Evolutionary conservation across 805 yeast genomes (phyloP).

Genomic region (Brettanomyces naardenensis): DNA sequence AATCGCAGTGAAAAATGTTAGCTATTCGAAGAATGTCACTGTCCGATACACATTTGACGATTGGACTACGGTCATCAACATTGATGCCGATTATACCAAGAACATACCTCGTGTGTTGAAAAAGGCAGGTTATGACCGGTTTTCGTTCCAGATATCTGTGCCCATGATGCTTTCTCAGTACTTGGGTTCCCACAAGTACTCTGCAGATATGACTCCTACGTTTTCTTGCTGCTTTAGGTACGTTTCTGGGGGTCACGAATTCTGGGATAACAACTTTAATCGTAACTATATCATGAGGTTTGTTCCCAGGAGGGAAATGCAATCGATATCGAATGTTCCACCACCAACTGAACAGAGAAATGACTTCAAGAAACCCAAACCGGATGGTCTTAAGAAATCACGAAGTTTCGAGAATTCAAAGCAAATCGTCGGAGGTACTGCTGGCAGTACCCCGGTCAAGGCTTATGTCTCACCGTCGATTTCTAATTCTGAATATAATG

Average conservation of each 20-base stretch:
- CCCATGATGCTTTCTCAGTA: slow-evolving; percentile 29
- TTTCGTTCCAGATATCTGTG: slow-evolving; percentile 54
- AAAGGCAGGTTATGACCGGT: slow-evolving; percentile 56
- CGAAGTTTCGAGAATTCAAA: background rate
- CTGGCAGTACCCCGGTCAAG: background rate
- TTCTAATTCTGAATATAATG: background rate
- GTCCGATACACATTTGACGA: slow-evolving; percentile 68
- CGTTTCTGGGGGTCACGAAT: slow-evolving; percentile 38
- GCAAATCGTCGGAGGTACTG: background rate
- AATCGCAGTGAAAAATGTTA: slow-evolving; percentile 68
- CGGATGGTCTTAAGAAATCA: background rate
- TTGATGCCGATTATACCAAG: slow-evolving; percentile 51
- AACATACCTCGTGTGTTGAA: slow-evolving; percentile 45
- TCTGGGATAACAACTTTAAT: slow-evolving; percentile 70
- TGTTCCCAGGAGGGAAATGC: slow-evolving; percentile 3
- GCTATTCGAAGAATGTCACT: slow-evolving; percentile 59
- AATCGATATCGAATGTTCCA: background rate
- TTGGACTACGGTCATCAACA: slow-evolving; percentile 72
- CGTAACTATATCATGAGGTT: slow-evolving; percentile 50
- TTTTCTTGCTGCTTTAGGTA: slow-evolving; percentile 50
- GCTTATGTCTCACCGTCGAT: background rate
- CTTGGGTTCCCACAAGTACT: slow-evolving; percentile 14
- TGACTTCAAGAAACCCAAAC: background rate
- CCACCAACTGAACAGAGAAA: background rate
- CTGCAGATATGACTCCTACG: slow-evolving; percentile 13